A percentile compares a stretch with the other conserved stretches of the same genome.
Evolutionary conservation across 2,329 filamentous ascomycete genomes (phyloP).

Genomic region (Colletotrichum sp.): DNA sequence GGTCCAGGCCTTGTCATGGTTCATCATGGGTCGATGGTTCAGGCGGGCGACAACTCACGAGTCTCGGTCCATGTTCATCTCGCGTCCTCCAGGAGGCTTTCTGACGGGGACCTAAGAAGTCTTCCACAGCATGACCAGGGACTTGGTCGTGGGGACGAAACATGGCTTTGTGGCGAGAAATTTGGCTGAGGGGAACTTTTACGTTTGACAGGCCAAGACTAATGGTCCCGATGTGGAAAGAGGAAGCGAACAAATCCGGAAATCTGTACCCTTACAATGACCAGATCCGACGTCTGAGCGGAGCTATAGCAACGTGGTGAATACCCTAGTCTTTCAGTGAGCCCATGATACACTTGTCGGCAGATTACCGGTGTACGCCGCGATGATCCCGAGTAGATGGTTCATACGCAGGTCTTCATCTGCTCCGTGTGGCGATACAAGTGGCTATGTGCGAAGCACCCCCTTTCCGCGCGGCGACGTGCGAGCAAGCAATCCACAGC

Average conservation of each 20-base stretch:
- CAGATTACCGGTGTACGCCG: conserved; percentile 8
- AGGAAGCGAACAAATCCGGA: conserved; percentile 45
- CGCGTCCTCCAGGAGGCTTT: neutral
- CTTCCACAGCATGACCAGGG: conserved; percentile 16
- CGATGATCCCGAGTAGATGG: conserved; percentile 21
- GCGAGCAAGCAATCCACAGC: neutral
- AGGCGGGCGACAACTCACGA: neutral
- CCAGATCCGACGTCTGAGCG: conserved; percentile 28
- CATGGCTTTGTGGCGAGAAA: conserved; percentile 1
- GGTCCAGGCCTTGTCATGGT: neutral
- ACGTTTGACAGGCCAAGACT: conserved; percentile 6
- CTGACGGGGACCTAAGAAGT: neutral
- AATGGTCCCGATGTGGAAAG: conserved; percentile 39
- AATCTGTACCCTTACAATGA: conserved; percentile 23
- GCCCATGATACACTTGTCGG: conserved; percentile 5
- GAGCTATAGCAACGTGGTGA: conserved; percentile 25
- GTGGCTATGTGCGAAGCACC: neutral
- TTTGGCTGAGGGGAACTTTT: neutral
- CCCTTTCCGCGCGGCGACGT: neutral
- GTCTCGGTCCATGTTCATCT: neutral
- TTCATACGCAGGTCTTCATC: conserved; percentile 2
- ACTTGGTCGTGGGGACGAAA: neutral
- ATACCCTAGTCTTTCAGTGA: neutral
- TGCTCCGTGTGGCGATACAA: neutral
- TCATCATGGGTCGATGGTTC: neutral